Conservation (phyloP, 116 monocot species). For the Phalaenopsis hybrid region DNA sequence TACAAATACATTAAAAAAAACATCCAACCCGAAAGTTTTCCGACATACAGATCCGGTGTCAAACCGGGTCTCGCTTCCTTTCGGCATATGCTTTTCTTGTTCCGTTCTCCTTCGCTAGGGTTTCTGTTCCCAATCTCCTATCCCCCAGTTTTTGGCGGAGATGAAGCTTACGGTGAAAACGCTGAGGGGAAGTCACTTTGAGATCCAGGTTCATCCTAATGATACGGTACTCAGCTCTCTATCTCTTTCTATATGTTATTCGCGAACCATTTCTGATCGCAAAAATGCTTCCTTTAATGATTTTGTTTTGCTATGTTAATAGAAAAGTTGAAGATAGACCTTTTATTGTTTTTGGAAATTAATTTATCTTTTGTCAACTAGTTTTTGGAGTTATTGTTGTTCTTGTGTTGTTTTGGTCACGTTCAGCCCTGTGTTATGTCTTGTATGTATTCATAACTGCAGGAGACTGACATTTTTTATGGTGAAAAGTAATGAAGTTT, state of each 20-base stretch:
- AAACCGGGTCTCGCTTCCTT: not conserved
- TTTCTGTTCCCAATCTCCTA: not conserved
- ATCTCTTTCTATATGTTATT: not conserved
- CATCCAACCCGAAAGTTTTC: not conserved
- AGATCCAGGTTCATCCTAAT: conserved; percentile 32
- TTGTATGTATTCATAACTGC: not conserved
- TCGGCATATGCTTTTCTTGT: too few species aligned
- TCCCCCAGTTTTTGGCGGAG: not conserved
- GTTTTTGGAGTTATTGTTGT: not conserved
- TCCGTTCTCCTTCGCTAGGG: not conserved
- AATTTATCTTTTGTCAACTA: not conserved
- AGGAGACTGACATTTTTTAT: not conserved
- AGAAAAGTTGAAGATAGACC: not conserved
- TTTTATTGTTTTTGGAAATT: not conserved
- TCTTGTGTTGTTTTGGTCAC: not conserved
- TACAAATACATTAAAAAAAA: too few species aligned
- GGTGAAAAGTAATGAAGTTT: too few species aligned
- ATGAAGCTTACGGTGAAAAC: conserved; percentile 57
- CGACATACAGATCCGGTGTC: not conserved
- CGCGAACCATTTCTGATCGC: not conserved
- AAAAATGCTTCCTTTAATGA: not conserved
- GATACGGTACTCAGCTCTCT: conserved; percentile 21
- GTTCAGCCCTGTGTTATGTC: not conserved
- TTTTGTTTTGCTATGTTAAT: not conserved
- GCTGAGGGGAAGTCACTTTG: conserved; percentile 39